Evolutionary conservation across 2,329 filamentous ascomycete species (phyloP).

Genomic region (Penicillium sp.): DNA sequence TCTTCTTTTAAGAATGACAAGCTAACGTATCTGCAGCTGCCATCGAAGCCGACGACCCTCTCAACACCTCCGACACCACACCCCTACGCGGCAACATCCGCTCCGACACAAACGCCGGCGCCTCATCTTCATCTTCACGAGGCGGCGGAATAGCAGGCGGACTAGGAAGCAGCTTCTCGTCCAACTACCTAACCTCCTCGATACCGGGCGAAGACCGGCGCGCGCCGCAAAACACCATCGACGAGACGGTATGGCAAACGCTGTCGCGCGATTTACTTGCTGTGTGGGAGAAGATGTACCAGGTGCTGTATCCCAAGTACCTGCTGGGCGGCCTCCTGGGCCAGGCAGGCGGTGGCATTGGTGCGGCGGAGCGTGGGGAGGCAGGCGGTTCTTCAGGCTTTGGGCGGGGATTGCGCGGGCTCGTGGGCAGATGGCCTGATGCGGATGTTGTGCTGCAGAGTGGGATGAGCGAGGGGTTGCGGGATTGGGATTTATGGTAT

Average conservation of each 20-base stretch:
- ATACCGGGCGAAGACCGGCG: conserved; percentile 91
- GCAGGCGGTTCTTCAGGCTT: conserved; percentile 35
- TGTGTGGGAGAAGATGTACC: conserved; percentile 97
- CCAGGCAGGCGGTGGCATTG: conserved; percentile 51
- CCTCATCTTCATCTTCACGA: conserved; percentile 34
- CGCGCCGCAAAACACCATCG: conserved; percentile 87
- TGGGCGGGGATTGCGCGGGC: conserved; percentile 47
- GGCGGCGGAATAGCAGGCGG: conserved; percentile 23
- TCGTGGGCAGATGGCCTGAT: conserved; percentile 64
- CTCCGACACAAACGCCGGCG: conserved; percentile 39
- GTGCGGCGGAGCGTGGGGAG: conserved; percentile 56
- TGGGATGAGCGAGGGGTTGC: conserved; percentile 79
- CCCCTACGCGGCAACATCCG: conserved; percentile 83
- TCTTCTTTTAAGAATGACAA: neutral
- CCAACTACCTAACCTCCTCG: conserved; percentile 79
- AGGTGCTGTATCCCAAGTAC: conserved; percentile 95
- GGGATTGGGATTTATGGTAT: conserved; percentile 95
- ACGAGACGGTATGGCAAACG: conserved; percentile 97
- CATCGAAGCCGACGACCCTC: conserved; percentile 87
- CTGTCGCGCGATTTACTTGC: conserved; percentile 84
- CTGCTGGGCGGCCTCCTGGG: conserved; percentile 67
- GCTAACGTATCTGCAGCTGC: conserved; percentile 45
- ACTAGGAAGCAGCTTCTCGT: conserved; percentile 50
- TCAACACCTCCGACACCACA: conserved; percentile 67
- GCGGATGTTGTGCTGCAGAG: conserved; percentile 63